Conservation (phyloP, 768 basidiomycete genomes). For the Suillus americanus region DNA sequence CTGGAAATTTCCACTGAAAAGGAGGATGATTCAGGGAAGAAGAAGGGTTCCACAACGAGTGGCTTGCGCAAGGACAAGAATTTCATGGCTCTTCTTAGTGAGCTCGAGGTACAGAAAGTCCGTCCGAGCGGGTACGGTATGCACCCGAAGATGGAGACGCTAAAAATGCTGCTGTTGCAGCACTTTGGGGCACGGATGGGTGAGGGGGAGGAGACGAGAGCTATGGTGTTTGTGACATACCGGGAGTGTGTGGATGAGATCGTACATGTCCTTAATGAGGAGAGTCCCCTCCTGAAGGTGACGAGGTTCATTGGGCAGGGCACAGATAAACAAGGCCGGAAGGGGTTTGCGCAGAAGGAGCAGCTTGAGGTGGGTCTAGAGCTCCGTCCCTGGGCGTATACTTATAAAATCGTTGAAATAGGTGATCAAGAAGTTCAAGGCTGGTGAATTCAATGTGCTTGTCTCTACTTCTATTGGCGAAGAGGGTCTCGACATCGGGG, state of each 20-base stretch:
- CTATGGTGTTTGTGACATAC: constrained; percentile 95
- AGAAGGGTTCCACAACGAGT: constrained; percentile 41
- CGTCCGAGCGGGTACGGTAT: constrained; percentile 47
- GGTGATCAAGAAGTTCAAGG: constrained; percentile 87
- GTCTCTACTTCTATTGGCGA: constrained; percentile 98
- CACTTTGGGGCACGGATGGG: constrained; percentile 59
- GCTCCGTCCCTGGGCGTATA: neutral
- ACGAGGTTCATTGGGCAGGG: constrained; percentile 91
- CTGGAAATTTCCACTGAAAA: constrained; percentile 47
- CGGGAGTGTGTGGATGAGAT: constrained; percentile 91
- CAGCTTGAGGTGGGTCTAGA: constrained; percentile 73
- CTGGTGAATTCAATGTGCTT: constrained; percentile 84
- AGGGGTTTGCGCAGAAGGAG: constrained; percentile 87
- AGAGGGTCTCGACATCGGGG: constrained; percentile 97
- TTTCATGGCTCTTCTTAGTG: constrained; percentile 65
- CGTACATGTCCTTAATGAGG: constrained; percentile 72
- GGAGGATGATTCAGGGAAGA: constrained; percentile 32
- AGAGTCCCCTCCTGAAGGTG: constrained; percentile 77
- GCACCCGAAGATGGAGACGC: constrained; percentile 93
- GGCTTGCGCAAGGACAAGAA: constrained; percentile 48
- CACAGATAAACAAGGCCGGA: constrained; percentile 79
- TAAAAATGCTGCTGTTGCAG: constrained; percentile 70
- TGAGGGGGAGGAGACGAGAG: constrained; percentile 55
- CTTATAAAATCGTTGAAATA: constrained; percentile 30
- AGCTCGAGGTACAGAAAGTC: constrained; percentile 60